Conservation (phyloP, 352 stramenopile species). For the Phytophthora chlamydospora region DNA sequence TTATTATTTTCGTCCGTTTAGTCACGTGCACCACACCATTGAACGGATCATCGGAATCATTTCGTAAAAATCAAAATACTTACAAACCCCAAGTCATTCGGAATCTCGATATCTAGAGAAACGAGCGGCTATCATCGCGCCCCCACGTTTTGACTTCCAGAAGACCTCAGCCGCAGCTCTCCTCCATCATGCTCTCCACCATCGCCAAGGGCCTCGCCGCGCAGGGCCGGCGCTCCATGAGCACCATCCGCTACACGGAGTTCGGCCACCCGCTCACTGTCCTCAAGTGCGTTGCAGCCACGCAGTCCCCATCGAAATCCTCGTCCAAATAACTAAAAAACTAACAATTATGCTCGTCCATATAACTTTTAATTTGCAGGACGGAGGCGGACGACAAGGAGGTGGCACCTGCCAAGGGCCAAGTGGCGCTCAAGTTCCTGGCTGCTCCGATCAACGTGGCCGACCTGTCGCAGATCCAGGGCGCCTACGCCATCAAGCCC, state of each 20-base stretch:
- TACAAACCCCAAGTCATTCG: constrained; percentile 14
- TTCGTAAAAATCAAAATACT: constrained; percentile 13
- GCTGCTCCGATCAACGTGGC: constrained; percentile 89
- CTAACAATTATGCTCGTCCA: no score
- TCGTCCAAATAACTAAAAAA: neutral
- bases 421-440: constrained; percentile 90
- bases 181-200: constrained; percentile 58
- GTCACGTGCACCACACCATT: neutral
- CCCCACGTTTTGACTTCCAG: constrained; percentile 10
- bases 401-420: constrained; percentile 44
- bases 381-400: constrained; percentile 74
- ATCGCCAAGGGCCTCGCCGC: constrained; percentile 61
- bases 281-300: constrained; percentile 48
- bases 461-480: constrained; percentile 90
- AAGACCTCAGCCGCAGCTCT: neutral
- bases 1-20: neutral
- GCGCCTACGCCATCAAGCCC: constrained; percentile 80
- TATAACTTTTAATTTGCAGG: constrained; percentile 42
- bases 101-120: constrained; percentile 12
- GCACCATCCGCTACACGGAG: constrained; percentile 75
- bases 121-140: constrained; percentile 23
- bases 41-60: constrained; percentile 27
- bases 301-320: neutral
- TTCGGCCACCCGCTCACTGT: constrained; percentile 74
- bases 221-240: constrained; percentile 67